Conservation (phyloP, 2,329 filamentous ascomycete genomes). For the Cryphonectria parasitica region DNA sequence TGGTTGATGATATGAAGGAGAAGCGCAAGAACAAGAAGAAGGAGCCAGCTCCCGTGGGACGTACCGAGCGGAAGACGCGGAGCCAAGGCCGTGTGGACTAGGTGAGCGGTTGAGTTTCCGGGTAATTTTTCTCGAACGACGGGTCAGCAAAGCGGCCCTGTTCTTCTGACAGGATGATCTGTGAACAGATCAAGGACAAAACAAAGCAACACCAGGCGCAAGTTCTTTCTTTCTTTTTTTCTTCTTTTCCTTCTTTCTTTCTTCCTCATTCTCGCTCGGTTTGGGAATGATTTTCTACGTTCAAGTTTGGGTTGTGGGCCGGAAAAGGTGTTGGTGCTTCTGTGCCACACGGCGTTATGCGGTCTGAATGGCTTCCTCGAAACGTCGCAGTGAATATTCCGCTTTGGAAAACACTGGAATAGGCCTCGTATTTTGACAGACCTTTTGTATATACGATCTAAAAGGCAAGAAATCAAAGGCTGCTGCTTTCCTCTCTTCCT, state of each 20-base stretch:
- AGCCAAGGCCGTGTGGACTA: constrained; percentile 40
- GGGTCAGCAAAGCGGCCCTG: background rate
- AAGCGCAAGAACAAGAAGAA: constrained; percentile 34
- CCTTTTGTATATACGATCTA: constrained; percentile 4
- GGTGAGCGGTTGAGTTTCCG: background rate
- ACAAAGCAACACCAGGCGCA: constrained; percentile 9
- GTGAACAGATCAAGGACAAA: background rate
- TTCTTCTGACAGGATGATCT: background rate
- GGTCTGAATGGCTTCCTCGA: background rate
- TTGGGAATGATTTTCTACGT: background rate
- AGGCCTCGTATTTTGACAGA: background rate
- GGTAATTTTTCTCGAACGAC: background rate
- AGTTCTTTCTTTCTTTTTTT: constrained; percentile 3
- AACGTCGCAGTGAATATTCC: background rate
- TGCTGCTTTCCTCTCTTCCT: background rate
- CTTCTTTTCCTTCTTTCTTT: too few relatives aligned
- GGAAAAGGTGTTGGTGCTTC: constrained; percentile 3
- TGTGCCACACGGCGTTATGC: background rate
- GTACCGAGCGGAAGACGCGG: constrained; percentile 44
- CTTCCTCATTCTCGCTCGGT: background rate
- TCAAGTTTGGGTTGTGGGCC: background rate
- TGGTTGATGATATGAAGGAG: constrained; percentile 24
- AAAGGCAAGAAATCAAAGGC: background rate
- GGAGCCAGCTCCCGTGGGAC: constrained; percentile 38
- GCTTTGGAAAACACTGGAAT: background rate